phyloP scores from a whole-genome alignment of 1,284 basidiomycete species.

The Microbotryomycetes sp. region DNA sequence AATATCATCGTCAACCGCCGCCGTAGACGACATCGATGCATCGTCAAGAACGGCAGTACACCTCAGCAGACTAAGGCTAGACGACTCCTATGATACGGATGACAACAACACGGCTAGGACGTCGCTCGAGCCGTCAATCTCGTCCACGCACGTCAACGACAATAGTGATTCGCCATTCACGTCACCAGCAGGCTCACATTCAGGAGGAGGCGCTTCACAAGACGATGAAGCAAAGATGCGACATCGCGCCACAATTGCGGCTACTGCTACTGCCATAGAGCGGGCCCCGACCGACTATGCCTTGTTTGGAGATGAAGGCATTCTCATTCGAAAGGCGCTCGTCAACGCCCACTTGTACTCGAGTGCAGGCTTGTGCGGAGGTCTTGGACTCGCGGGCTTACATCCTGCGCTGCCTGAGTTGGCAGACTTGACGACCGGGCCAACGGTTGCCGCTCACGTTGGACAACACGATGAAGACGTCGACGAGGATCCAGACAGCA shows the following conservation, averaged over 20 bases:
- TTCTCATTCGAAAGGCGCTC: constrained; percentile 18
- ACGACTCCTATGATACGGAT: too few relatives aligned
- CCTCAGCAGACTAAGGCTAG: not conserved
- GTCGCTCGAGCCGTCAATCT: not conserved
- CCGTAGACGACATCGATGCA: not conserved
- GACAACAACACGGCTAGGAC: not conserved
- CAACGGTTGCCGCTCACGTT: not conserved
- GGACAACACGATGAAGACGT: constrained; percentile 20
- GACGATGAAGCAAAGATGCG: too few relatives aligned
- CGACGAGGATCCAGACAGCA: constrained; percentile 20
- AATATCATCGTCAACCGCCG: not conserved
- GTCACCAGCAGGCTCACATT: not conserved
- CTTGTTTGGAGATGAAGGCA: constrained; percentile 21
- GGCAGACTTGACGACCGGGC: not conserved
- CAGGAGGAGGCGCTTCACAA: not conserved
- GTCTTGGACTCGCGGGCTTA: constrained; percentile 17
- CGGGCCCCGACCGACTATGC: not conserved
- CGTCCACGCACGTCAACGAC: not conserved
- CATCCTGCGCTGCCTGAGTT: constrained; percentile 5
- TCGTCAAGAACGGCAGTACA: not conserved
- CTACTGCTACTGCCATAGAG: too few relatives aligned
- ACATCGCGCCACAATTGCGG: too few relatives aligned
- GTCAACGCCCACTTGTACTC: constrained; percentile 19
- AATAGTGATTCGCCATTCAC: not conserved
- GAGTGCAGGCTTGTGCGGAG: constrained; percentile 21